phyloP scores from a whole-genome alignment of 2,329 filamentous ascomycete species.

The Colletotrichum karsti region DNA sequence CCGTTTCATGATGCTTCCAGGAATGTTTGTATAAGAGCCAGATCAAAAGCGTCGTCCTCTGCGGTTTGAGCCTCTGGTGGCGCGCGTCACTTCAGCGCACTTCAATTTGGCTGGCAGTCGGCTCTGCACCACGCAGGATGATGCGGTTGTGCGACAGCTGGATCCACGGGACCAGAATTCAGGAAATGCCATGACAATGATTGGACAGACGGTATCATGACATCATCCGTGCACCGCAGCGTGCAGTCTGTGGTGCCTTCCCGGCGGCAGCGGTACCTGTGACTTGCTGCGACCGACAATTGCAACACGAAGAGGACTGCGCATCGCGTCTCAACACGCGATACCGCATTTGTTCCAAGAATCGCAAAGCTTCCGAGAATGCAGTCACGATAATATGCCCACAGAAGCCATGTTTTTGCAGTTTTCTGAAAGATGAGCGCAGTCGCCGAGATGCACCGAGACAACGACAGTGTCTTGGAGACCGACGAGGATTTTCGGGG shows the following conservation, averaged over 20 bases:
- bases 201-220: conserved; percentile 8
- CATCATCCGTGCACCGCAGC: conserved; percentile 12
- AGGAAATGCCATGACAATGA: neutral
- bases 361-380: neutral
- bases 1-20: conserved; percentile 23
- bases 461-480: neutral
- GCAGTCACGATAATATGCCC: neutral
- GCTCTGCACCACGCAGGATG: neutral
- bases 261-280: neutral
- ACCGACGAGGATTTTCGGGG: neutral
- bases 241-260: neutral
- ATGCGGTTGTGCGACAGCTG: neutral
- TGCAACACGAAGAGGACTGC: neutral
- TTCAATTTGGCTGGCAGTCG: neutral
- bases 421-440: neutral
- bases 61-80: neutral
- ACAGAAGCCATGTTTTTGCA: neutral
- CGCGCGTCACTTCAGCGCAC: neutral
- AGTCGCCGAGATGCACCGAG: conserved; percentile 12
- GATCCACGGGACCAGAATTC: conserved; percentile 7
- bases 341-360: neutral
- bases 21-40: neutral
- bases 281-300: neutral
- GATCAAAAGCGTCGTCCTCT: neutral
- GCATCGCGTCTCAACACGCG: neutral